phyloP scores from a whole-genome alignment of 768 basidiomycete species.

The Tremella yokohamensis region DNA sequence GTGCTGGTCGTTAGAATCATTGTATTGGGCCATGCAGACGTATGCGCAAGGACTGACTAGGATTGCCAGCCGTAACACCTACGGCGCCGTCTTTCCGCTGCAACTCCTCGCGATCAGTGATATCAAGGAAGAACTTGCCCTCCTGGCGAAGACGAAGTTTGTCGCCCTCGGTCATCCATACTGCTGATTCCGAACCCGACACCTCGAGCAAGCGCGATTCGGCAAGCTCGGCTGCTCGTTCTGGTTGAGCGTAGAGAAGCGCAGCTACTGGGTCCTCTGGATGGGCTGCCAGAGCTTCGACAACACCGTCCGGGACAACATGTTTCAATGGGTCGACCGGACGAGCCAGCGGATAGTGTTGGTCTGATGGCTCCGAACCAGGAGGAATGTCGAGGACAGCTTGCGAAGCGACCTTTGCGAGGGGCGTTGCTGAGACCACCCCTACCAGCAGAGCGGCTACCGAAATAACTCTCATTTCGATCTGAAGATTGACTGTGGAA shows the following conservation, averaged over 20 bases:
- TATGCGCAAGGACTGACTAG: neutral
- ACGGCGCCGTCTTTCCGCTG: neutral
- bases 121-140: conserved; percentile 30
- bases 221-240: conserved; percentile 11
- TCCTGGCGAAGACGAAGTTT: conserved; percentile 25
- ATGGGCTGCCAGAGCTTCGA: conserved; percentile 4
- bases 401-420: too few species aligned
- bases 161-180: conserved; percentile 35
- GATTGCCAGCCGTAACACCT: neutral
- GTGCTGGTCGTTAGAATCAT: conserved; percentile 8
- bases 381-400: too few species aligned
- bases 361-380: too few species aligned
- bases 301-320: conserved; percentile 4
- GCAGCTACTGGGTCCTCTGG: conserved; percentile 24
- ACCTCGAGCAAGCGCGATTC: conserved; percentile 22
- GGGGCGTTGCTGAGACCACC: too few species aligned
- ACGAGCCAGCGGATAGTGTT: too few species aligned
- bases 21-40: neutral
- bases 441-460: too few species aligned
- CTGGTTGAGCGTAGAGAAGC: conserved; percentile 16
- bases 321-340: too few species aligned
- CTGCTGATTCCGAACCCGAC: conserved; percentile 10
- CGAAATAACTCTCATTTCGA: too few species aligned
- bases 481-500: too few species aligned
- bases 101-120: conserved; percentile 17